A percentile compares a stretch with the other conserved stretches of the same genome.
Conservation (phyloP, 2,329 filamentous ascomycete species). For the Cadophora luteo-olivacea region DNA sequence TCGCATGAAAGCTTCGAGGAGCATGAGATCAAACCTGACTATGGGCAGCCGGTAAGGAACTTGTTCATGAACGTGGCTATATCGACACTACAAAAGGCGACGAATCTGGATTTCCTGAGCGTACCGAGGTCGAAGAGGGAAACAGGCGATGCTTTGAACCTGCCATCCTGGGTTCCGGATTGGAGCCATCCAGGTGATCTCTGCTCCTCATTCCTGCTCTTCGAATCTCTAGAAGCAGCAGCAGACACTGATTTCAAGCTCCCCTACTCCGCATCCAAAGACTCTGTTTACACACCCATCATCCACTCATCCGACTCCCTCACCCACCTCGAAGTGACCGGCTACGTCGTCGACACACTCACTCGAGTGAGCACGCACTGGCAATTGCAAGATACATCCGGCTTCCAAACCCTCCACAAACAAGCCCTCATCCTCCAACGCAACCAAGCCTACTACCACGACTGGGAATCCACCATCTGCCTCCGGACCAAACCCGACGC, state of each 20-base stretch:
- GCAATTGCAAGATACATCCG: conserved; percentile 17
- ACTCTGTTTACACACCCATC: not conserved
- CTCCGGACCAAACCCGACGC: not conserved
- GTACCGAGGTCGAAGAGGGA: conserved; percentile 1
- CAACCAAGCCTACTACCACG: conserved; percentile 16
- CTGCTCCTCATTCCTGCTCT: not conserved
- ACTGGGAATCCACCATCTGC: conserved; percentile 7
- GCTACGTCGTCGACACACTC: conserved; percentile 19
- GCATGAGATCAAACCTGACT: conserved; percentile 12
- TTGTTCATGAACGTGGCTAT: conserved; percentile 9
- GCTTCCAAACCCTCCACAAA: conserved; percentile 19
- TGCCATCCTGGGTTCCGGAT: conserved; percentile 26
- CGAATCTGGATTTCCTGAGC: conserved; percentile 21
- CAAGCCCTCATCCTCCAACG: conserved; percentile 17
- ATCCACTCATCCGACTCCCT: not conserved
- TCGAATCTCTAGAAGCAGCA: conserved; percentile 2
- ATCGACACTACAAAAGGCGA: conserved; percentile 3
- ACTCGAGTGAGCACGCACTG: conserved; percentile 3
- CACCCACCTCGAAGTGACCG: conserved; percentile 14
- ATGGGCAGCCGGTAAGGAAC: not conserved
- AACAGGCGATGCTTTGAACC: not conserved
- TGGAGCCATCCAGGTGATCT: conserved; percentile 9
- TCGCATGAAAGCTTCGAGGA: conserved; percentile 15
- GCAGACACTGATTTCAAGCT: not conserved
- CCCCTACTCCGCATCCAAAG: conserved; percentile 14